phyloP scores from a whole-genome alignment of 768 basidiomycete genomes.

The Auriculariales sp. region DNA sequence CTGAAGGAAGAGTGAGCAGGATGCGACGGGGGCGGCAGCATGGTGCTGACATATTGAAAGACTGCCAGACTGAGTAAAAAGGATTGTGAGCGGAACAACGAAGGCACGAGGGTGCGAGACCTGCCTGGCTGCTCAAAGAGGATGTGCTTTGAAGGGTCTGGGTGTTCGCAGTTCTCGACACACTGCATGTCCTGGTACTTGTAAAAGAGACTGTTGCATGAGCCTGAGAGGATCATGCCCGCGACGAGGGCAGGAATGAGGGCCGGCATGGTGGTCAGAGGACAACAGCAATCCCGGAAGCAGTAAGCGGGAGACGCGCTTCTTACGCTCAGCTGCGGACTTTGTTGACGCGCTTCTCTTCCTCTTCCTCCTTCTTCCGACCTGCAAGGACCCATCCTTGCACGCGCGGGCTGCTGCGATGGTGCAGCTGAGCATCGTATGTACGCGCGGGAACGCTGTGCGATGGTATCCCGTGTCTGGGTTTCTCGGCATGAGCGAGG shows the following conservation, averaged over 20 bases:
- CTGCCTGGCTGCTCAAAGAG: conserved; percentile 91
- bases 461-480: conserved; percentile 64
- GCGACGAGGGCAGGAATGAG: conserved; percentile 69
- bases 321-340: neutral
- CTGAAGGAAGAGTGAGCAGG: conserved; percentile 15
- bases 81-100: conserved; percentile 18
- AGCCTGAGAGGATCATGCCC: conserved; percentile 84
- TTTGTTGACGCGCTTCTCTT: conserved; percentile 11
- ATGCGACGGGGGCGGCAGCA: conserved; percentile 2
- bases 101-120: conserved; percentile 61
- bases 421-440: conserved; percentile 57
- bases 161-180: conserved; percentile 76
- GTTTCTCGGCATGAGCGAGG: conserved; percentile 66
- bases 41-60: neutral
- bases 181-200: conserved; percentile 86
- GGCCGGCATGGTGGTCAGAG: conserved; percentile 38
- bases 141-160: conserved; percentile 43
- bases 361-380: conserved; percentile 8
- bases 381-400: conserved; percentile 9
- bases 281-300: neutral
- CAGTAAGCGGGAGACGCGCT: neutral
- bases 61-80: conserved; percentile 1
- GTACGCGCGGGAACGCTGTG: conserved; percentile 55
- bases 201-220: conserved; percentile 6
- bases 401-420: no score